phyloP scores from a whole-genome alignment of 306 rosid species.

The Fragaria nilgerrensis region DNA sequence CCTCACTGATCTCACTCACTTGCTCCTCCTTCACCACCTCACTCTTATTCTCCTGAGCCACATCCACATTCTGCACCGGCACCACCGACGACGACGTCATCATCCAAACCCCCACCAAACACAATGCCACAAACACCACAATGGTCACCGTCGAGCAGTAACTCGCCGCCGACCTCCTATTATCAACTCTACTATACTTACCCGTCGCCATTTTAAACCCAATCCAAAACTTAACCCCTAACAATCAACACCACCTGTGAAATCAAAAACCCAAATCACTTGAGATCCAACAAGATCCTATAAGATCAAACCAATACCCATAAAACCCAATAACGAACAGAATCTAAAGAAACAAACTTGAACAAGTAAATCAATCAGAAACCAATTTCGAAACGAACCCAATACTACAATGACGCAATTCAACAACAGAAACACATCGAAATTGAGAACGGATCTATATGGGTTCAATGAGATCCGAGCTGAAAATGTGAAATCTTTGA shows the following conservation, averaged over 20 bases:
- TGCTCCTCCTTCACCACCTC: slow-evolving; percentile 49
- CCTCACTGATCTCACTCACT: slow-evolving; percentile 35
- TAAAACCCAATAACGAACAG: not conserved
- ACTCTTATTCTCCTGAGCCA: slow-evolving; percentile 49
- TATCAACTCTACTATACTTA: slow-evolving; percentile 70
- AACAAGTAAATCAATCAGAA: not conserved
- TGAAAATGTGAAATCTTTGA: not conserved
- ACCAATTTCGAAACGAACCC: not conserved
- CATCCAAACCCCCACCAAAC: slow-evolving; percentile 95
- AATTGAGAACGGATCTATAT: not conserved
- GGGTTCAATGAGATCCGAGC: not conserved
- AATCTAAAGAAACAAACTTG: not conserved
- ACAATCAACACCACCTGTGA: slow-evolving; percentile 28
- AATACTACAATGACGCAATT: not conserved
- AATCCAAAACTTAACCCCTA: slow-evolving; percentile 8
- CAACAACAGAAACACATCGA: not conserved
- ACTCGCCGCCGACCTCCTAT: slow-evolving; percentile 55
- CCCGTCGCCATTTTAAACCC: slow-evolving; percentile 60
- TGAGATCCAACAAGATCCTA: slow-evolving; percentile 10
- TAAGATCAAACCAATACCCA: not conserved
- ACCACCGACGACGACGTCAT: slow-evolving; percentile 83
- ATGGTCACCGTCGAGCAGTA: slow-evolving; percentile 83
- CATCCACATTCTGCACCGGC: slow-evolving; percentile 69
- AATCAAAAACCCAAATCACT: slow-evolving; percentile 1
- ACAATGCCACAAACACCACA: slow-evolving; percentile 80